Evolutionary conservation across 352 stramenopile species (phyloP).

Genomic region (Phytophthora constricta): DNA sequence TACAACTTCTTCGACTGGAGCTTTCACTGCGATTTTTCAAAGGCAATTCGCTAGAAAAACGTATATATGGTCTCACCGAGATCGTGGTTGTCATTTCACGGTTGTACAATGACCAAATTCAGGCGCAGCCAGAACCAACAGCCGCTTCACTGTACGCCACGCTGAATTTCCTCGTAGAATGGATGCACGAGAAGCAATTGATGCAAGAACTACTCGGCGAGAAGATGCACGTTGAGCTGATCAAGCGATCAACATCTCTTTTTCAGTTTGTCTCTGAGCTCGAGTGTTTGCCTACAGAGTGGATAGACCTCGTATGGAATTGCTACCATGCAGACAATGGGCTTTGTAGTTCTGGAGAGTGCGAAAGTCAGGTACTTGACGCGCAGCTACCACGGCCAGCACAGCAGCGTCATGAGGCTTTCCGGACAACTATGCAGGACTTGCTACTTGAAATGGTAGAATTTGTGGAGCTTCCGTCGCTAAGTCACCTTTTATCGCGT

Average conservation of each 20-base stretch:
- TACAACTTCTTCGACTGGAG: constrained; percentile 62
- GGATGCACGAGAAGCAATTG: constrained; percentile 57
- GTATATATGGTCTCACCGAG: constrained; percentile 75
- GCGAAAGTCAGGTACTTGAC: constrained; percentile 1
- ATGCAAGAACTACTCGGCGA: constrained; percentile 65
- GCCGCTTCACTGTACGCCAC: constrained; percentile 29
- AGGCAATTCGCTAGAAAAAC: constrained; percentile 68
- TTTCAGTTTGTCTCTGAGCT: constrained; percentile 62
- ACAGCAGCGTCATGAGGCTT: constrained; percentile 56
- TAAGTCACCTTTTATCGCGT: constrained; percentile 40
- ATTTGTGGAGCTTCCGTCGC: constrained; percentile 50
- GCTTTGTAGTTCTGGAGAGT: too few relatives aligned
- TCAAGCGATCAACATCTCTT: constrained; percentile 67
- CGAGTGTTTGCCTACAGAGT: constrained; percentile 38
- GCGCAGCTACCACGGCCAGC: constrained; percentile 9
- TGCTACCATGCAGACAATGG: constrained; percentile 45
- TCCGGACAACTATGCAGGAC: constrained; percentile 46
- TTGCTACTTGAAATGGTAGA: constrained; percentile 63
- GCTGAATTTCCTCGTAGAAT: constrained; percentile 46
- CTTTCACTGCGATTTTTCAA: constrained; percentile 60
- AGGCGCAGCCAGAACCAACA: constrained; percentile 38
- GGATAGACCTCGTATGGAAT: constrained; percentile 61
- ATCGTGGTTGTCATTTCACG: constrained; percentile 54
- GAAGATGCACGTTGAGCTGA: constrained; percentile 70
- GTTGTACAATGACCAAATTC: constrained; percentile 50